These are phyloP conservation scores for Thermomucor indicae-seudaticae DNA, from an alignment of 371 early-diverging fungal genomes.

Conservation along the genomic window DNA sequence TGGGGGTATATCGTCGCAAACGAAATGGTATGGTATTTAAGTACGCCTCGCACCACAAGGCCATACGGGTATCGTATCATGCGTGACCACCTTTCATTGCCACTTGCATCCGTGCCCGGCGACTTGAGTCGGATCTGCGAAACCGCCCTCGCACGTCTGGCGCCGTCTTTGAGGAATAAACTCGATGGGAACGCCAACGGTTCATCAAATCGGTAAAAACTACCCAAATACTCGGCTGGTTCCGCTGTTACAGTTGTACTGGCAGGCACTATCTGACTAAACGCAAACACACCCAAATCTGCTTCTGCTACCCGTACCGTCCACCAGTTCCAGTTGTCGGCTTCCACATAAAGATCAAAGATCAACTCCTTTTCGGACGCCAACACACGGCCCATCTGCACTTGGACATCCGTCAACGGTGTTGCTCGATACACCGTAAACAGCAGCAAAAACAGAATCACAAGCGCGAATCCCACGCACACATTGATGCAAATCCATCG, in stretches of 20 bases:
- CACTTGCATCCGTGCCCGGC: slow-evolving; percentile 50
- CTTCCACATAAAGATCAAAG: slow-evolving; percentile 49
- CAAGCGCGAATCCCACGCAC: neutral
- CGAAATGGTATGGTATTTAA: slow-evolving; percentile 42
- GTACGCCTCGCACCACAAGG: slow-evolving; percentile 51
- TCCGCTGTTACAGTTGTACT: slow-evolving; percentile 8
- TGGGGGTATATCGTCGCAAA: slow-evolving; percentile 12
- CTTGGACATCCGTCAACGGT: slow-evolving; percentile 15
- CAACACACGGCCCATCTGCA: slow-evolving; percentile 48
- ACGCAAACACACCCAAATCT: slow-evolving; percentile 59
- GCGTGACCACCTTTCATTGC: slow-evolving; percentile 37
- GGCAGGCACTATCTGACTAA: slow-evolving; percentile 23
- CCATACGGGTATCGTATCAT: slow-evolving; percentile 52
- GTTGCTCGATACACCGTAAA: slow-evolving; percentile 16
- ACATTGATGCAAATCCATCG: neutral
- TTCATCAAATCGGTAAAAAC: slow-evolving; percentile 49
- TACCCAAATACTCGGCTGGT: slow-evolving; percentile 54
- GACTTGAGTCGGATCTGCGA: slow-evolving; percentile 52
- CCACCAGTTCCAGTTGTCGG: slow-evolving; percentile 51
- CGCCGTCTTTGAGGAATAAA: slow-evolving; percentile 20
- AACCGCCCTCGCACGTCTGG: slow-evolving; percentile 25
- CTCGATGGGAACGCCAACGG: slow-evolving; percentile 38
- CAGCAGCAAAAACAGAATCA: slow-evolving; percentile 10
- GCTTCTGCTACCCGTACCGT: slow-evolving; percentile 47
- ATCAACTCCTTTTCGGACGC: slow-evolving; percentile 62